Conservation (phyloP, 1,284 basidiomycete genomes). For the Malassezia obtusa region DNA sequence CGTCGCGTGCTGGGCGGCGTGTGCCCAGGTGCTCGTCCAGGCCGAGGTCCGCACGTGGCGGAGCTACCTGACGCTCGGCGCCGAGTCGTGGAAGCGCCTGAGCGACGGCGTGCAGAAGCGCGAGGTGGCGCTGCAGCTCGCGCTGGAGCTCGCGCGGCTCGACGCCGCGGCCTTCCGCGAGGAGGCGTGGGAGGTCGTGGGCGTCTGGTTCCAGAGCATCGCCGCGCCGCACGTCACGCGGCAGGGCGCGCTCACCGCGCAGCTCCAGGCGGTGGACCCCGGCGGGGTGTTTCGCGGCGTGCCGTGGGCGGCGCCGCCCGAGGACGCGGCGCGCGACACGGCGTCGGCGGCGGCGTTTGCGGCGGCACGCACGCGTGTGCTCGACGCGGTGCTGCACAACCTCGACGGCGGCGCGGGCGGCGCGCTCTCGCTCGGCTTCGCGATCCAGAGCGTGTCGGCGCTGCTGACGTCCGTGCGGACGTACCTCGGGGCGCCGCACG, state of each 20-base stretch:
- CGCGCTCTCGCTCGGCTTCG: background rate
- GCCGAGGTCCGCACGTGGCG: slow-evolving; percentile 62
- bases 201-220: slow-evolving; percentile 31
- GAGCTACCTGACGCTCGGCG: slow-evolving; percentile 56
- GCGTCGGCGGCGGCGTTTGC: background rate
- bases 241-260: slow-evolving; percentile 26
- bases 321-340: no score
- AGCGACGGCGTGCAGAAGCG: slow-evolving; percentile 55
- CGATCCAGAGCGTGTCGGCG: slow-evolving; percentile 19
- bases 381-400: background rate
- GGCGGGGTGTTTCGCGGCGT: background rate
- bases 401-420: background rate
- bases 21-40: slow-evolving; percentile 60
- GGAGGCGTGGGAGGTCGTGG: slow-evolving; percentile 24
- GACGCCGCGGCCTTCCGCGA: slow-evolving; percentile 52
- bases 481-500: background rate
- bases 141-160: slow-evolving; percentile 58
- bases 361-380: background rate
- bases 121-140: slow-evolving; percentile 62
- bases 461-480: slow-evolving; percentile 18
- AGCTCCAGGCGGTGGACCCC: background rate
- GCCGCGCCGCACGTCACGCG: slow-evolving; percentile 24
- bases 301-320: no score
- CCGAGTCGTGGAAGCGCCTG: slow-evolving; percentile 59
- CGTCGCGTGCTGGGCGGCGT: slow-evolving; percentile 69